A percentile compares a stretch with the other conserved stretches of the same genome.
phyloP scores from a whole-genome alignment of 2,329 filamentous ascomycete species.

The Hymenoscyphus fraxineus region DNA sequence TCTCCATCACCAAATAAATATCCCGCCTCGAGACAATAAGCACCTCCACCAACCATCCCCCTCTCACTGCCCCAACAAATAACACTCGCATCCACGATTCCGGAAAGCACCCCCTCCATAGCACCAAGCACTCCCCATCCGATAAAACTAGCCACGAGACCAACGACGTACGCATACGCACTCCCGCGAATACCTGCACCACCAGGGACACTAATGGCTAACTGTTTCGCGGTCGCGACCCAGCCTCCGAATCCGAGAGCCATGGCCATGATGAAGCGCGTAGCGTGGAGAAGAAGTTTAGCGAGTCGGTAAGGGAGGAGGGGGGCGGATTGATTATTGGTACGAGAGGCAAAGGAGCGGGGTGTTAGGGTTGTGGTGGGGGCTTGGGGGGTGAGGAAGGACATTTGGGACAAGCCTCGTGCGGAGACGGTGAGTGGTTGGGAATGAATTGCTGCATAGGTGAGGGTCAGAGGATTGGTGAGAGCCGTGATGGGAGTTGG shows the following conservation, averaged over 20 bases:
- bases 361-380: constrained; percentile 70
- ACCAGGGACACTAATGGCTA: constrained; percentile 57
- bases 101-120: constrained; percentile 83
- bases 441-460: constrained; percentile 91
- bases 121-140: constrained; percentile 90
- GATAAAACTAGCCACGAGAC: constrained; percentile 86
- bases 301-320: constrained; percentile 86
- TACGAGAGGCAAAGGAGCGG: constrained; percentile 44
- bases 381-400: constrained; percentile 69
- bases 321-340: constrained; percentile 43
- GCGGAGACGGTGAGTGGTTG: constrained; percentile 75
- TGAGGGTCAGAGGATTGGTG: constrained; percentile 87
- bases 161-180: constrained; percentile 91
- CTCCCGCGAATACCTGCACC: constrained; percentile 63
- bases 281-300: constrained; percentile 87
- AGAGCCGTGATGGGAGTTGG: constrained; percentile 81
- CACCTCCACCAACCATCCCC: constrained; percentile 62
- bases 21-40: constrained; percentile 89
- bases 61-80: constrained; percentile 94
- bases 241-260: constrained; percentile 92
- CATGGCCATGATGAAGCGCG: constrained; percentile 84
- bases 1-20: constrained; percentile 73
- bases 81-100: constrained; percentile 81
- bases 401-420: constrained; percentile 74
- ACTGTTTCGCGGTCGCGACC: constrained; percentile 83